Percentiles rank a stretch among this genome's conserved stretches.
Evolutionary conservation across 2,329 filamentous ascomycete genomes (phyloP).

Genomic region (Curvularia spicifera): DNA sequence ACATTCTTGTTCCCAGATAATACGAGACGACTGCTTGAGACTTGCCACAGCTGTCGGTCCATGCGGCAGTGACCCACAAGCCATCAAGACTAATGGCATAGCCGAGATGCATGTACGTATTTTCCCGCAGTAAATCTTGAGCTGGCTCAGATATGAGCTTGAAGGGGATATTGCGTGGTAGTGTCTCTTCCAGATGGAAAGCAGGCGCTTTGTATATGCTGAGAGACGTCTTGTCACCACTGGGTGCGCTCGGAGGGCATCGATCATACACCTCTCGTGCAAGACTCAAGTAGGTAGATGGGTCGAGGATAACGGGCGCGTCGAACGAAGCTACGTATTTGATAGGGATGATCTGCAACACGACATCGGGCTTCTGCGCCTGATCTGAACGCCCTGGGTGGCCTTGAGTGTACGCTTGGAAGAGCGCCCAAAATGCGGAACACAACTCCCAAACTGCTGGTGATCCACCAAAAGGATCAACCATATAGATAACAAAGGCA

Average conservation of each 20-base stretch:
- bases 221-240: constrained; percentile 53
- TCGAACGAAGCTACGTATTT: constrained; percentile 70
- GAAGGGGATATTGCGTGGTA: constrained; percentile 77
- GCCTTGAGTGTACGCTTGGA: constrained; percentile 65
- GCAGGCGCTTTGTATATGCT: constrained; percentile 67
- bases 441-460: constrained; percentile 71
- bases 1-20: constrained; percentile 67
- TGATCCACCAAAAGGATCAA: constrained; percentile 70
- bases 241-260: constrained; percentile 60
- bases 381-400: constrained; percentile 52
- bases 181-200: constrained; percentile 72
- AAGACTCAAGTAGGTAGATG: constrained; percentile 65
- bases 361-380: constrained; percentile 62
- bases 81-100: constrained; percentile 78
- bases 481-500: constrained; percentile 73
- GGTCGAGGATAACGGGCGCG: constrained; percentile 67
- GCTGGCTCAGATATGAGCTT: constrained; percentile 72
- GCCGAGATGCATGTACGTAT: constrained; percentile 79
- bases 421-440: constrained; percentile 74
- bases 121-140: constrained; percentile 75
- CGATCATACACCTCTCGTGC: constrained; percentile 81
- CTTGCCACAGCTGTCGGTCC: constrained; percentile 78
- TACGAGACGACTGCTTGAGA: constrained; percentile 77
- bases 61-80: constrained; percentile 78
- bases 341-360: constrained; percentile 76